Base-by-base conservation (phyloP, 2,329 filamentous ascomycete genomes). In the Raffaelea ambrosiae region DNA sequence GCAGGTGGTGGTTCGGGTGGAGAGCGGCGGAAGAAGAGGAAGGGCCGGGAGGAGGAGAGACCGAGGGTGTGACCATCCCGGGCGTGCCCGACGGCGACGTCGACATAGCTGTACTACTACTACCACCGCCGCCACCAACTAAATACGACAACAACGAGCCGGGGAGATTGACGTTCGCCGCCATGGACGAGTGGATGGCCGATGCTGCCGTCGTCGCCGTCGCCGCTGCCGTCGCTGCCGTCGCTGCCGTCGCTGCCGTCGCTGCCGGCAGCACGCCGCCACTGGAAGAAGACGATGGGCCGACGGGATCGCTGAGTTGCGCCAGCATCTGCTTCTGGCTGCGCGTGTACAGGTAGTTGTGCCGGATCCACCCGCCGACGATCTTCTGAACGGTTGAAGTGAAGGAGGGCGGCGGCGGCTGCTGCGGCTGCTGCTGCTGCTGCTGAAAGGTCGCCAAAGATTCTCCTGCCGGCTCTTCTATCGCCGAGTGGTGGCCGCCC, bases 341-440 rank as follows among this genome's bases (percentile, higher is more conserved):
- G 60, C 63, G 66, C 70, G 22, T 41, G 40, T 50, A 47, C 5
- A 50, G 29, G 44, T 53, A 53, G 47, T 46, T 50, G 59, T 88
- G 83, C 44, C 74, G 74, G 45, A 95, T 76, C 91, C 91, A 97
- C 18, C 84, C 84, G 4, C 66, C 62, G 16, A 80, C 73, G 3
- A 83, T 65, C 3, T 58, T 59, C 14, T 61, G 53, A 13, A 72
- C 71, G 5, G 55, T 44, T 18, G 66, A 63, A 14, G 76, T 69
- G 76, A 76, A 79, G 42, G 35, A n/a, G 5, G 35, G 18, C 14
- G 35, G 16, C 35, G 8, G 13, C 35, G 18, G 18, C 35, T 38
- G 35, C 26, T 29, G 26, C 26, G 26, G 26, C 26, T 29, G 26
- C 26, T 13, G 26, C n/a, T n/a, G n/a, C n/a, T n/a, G n/a, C n/a